These are phyloP conservation scores for Chytriomyces hyalinus DNA, from an alignment of 192 early-diverging fungal species.

Conservation along the genomic window DNA sequence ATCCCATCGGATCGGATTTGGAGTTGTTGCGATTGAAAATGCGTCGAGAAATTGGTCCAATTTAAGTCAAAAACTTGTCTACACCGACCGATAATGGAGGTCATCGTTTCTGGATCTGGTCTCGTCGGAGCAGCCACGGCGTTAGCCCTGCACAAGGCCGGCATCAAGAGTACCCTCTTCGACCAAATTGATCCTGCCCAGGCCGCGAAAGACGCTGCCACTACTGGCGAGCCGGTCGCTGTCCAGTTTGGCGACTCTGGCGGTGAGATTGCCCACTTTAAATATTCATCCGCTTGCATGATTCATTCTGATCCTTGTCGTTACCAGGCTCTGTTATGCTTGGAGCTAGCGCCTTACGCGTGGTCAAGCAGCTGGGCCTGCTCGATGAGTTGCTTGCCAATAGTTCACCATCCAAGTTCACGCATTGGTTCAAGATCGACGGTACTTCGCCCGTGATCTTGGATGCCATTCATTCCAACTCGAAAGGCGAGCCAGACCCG, in stretches of 20 bases:
- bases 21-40: no score
- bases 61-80: neutral
- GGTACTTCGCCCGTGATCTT: neutral
- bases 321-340: neutral
- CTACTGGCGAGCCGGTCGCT: neutral
- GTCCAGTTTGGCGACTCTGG: constrained; percentile 6
- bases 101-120: neutral
- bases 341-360: constrained; percentile 11
- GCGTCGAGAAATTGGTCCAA: no score
- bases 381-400: constrained; percentile 16
- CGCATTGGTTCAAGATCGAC: constrained; percentile 10
- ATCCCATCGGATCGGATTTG: no score
- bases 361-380: constrained; percentile 23
- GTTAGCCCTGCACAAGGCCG: neutral
- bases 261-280: neutral
- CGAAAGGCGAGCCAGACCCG: neutral
- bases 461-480: neutral
- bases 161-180: neutral
- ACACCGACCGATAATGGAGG: neutral
- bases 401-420: neutral
- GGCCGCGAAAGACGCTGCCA: neutral
- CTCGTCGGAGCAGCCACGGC: neutral
- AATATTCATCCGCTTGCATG: no score
- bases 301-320: no score
- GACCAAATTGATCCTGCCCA: neutral